These are phyloP conservation scores for Eimeria brunetti DNA, from an alignment of 169 alveolate genomes.

Conservation along the genomic window DNA sequence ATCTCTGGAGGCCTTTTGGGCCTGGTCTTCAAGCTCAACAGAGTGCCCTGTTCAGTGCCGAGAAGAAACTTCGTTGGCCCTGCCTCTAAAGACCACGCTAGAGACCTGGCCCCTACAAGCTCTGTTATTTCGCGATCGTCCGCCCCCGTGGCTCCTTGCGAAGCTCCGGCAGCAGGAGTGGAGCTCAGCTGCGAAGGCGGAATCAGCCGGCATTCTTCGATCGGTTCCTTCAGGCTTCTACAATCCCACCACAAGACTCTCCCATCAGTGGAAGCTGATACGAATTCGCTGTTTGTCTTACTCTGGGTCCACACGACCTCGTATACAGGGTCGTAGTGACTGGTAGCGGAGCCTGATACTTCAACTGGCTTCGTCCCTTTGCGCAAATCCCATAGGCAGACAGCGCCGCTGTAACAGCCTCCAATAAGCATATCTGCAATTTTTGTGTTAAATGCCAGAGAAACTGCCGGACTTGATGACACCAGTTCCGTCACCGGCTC, in stretches of 20 bases:
- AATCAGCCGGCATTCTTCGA: constrained; percentile 85
- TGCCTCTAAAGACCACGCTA: constrained; percentile 95
- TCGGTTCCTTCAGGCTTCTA: constrained; percentile 90
- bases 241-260: constrained; percentile 95
- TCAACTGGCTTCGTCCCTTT: constrained; percentile 90
- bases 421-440: constrained; percentile 92
- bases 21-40: constrained; percentile 92
- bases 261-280: constrained; percentile 94
- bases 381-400: constrained; percentile 91
- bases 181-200: constrained; percentile 73
- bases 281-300: constrained; percentile 94
- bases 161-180: constrained; percentile 64
- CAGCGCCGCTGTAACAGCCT: constrained; percentile 95
- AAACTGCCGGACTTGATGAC: constrained; percentile 85
- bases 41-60: constrained; percentile 96
- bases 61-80: constrained; percentile 94
- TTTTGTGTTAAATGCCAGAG: constrained; percentile 91
- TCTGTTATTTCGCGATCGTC: constrained; percentile 27
- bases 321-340: constrained; percentile 96
- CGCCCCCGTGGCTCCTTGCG: constrained; percentile 70
- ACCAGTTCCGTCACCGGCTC: constrained; percentile 85
- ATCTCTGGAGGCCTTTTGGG: constrained; percentile 89
- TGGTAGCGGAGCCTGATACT: constrained; percentile 89
- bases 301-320: constrained; percentile 95
- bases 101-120: constrained; percentile 92